Conservation (phyloP, 495 filamentous ascomycete species). For the Cercophora sp. region DNA sequence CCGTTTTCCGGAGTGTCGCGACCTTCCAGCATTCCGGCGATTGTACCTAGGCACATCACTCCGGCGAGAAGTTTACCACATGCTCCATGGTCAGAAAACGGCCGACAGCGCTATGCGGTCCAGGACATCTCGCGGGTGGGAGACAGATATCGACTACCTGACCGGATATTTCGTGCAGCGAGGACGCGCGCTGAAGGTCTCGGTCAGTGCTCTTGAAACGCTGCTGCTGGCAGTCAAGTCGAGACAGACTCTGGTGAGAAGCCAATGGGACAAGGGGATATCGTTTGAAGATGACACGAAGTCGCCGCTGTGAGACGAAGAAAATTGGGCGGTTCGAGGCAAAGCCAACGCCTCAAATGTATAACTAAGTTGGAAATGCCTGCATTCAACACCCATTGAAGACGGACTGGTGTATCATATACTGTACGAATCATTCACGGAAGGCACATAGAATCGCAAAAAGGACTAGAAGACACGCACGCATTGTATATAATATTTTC, state of each 20-base stretch:
- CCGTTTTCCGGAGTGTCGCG: slow-evolving; percentile 56
- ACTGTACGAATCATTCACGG: slow-evolving; percentile 3
- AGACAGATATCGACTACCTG: slow-evolving; percentile 72
- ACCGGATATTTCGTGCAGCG: slow-evolving; percentile 78
- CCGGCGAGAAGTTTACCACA: slow-evolving; percentile 34
- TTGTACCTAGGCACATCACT: slow-evolving; percentile 54
- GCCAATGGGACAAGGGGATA: slow-evolving; percentile 19
- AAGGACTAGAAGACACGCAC: too few relatives aligned
- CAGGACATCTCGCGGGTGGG: slow-evolving; percentile 48
- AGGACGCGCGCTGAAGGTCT: slow-evolving; percentile 62
- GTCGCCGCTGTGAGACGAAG: not conserved
- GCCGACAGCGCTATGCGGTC: slow-evolving; percentile 64
- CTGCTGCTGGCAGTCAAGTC: slow-evolving; percentile 34
- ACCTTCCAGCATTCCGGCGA: slow-evolving; percentile 52
- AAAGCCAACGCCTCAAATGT: too few relatives aligned
- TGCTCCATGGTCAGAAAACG: slow-evolving; percentile 41
- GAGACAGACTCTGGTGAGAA: slow-evolving; percentile 17
- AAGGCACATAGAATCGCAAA: not conserved
- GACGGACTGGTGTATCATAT: not conserved
- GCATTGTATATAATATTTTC: too few relatives aligned
- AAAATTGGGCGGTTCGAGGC: not conserved
- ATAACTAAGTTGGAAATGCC: too few relatives aligned
- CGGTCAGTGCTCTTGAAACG: slow-evolving; percentile 56
- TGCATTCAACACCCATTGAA: too few relatives aligned
- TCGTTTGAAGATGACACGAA: slow-evolving; percentile 21